phyloP scores from a whole-genome alignment of 169 alveolate genomes.

The Plasmodium sp. region DNA sequence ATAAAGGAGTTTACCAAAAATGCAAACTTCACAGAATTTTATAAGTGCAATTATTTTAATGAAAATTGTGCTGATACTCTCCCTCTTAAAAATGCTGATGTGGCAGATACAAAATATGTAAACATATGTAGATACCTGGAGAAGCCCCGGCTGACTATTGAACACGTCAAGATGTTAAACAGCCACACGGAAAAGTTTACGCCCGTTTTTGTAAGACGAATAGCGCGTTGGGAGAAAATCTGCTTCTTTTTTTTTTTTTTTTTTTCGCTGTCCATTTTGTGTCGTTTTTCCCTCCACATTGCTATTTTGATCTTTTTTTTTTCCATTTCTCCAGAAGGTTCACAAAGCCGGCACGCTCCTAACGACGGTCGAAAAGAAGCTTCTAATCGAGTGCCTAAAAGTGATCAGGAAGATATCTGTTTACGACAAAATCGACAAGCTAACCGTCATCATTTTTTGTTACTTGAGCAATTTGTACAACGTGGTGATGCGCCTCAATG shows the following conservation, averaged over 20 bases:
- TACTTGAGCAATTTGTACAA: slow-evolving; percentile 65
- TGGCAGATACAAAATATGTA: slow-evolving; percentile 43
- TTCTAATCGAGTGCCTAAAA: slow-evolving; percentile 69
- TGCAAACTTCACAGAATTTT: slow-evolving; percentile 50
- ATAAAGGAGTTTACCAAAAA: slow-evolving; percentile 62
- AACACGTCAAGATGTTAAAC: slow-evolving; percentile 41
- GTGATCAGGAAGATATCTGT: slow-evolving; percentile 52
- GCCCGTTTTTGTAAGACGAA: slow-evolving; percentile 61
- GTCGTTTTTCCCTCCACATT: background rate
- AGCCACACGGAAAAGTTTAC: slow-evolving; percentile 42
- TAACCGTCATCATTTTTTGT: slow-evolving; percentile 63
- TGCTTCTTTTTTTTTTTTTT: slow-evolving; percentile 2
- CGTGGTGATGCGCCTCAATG: slow-evolving; percentile 63
- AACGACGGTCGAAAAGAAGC: slow-evolving; percentile 53
- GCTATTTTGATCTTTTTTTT: background rate
- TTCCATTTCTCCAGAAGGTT: slow-evolving; percentile 18
- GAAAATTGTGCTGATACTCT: slow-evolving; percentile 16
- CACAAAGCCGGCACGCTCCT: slow-evolving; percentile 28
- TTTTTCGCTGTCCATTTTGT: background rate
- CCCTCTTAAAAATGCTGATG: slow-evolving; percentile 22
- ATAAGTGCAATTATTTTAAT: slow-evolving; percentile 28
- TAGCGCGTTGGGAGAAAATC: background rate
- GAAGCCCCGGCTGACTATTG: slow-evolving; percentile 53
- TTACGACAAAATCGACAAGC: slow-evolving; percentile 48
- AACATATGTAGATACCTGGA: slow-evolving; percentile 33